Conservation (phyloP, 2,329 filamentous ascomycete species). For the Talaromyces piceae region DNA sequence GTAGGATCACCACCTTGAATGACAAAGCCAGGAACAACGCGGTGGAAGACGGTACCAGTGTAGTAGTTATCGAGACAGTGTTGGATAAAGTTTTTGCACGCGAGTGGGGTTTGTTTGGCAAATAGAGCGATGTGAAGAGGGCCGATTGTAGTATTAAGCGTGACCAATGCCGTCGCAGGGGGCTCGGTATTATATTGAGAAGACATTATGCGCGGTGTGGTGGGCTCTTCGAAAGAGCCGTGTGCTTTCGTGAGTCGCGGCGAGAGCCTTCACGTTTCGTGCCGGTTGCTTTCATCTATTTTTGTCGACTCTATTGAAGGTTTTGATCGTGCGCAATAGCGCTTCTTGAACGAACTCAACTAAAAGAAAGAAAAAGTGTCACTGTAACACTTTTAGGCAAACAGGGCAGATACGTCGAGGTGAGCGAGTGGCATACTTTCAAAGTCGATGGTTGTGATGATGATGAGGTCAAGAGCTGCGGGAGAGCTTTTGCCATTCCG, state of each 20-base stretch:
- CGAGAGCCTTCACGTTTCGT: neutral
- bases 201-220: slow-evolving; percentile 49
- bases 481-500: slow-evolving; percentile 1
- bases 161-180: slow-evolving; percentile 83
- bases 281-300: neutral
- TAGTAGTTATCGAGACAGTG: slow-evolving; percentile 94
- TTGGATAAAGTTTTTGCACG: slow-evolving; percentile 92
- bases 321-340: neutral
- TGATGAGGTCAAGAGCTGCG: slow-evolving; percentile 4
- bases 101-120: slow-evolving; percentile 85
- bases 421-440: neutral
- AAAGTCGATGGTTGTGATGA: too few species aligned
- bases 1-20: slow-evolving; percentile 93
- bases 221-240: neutral
- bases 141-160: slow-evolving; percentile 82
- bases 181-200: slow-evolving; percentile 91
- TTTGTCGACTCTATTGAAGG: neutral
- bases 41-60: slow-evolving; percentile 87
- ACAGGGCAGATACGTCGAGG: neutral
- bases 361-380: neutral
- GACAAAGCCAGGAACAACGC: slow-evolving; percentile 84
- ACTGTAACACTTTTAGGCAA: neutral
- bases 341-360: neutral
- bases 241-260: neutral
- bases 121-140: slow-evolving; percentile 90